Evolutionary conservation across 495 filamentous ascomycete genomes (phyloP).

Genomic region (Extremus antarcticus): DNA sequence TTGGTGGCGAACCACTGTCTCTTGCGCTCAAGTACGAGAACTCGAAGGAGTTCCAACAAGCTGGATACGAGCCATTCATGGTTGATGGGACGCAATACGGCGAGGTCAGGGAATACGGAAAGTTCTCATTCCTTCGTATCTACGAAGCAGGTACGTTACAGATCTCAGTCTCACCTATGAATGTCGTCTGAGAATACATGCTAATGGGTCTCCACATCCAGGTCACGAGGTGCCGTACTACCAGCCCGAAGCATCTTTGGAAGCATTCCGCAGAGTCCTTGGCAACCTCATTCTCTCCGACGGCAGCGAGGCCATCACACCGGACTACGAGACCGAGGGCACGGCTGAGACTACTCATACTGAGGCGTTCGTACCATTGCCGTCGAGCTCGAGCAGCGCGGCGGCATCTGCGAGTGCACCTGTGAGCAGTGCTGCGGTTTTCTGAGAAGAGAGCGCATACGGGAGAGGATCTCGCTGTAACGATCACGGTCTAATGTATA

Average conservation of each 20-base stretch:
- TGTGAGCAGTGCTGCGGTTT: not conserved
- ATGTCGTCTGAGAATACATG: no score
- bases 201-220: no score
- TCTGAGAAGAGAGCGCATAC: no score
- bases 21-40: slow-evolving; percentile 42
- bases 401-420: not conserved
- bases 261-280: slow-evolving; percentile 29
- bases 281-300: slow-evolving; percentile 21
- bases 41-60: slow-evolving; percentile 36
- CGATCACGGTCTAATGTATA: no score
- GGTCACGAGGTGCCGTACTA: slow-evolving; percentile 31
- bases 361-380: slow-evolving; percentile 41
- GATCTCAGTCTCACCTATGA: not conserved
- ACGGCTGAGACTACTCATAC: slow-evolving; percentile 45
- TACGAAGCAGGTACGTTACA: slow-evolving; percentile 31
- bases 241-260: slow-evolving; percentile 34
- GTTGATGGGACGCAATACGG: slow-evolving; percentile 34
- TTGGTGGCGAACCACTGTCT: slow-evolving; percentile 48
- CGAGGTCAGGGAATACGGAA: slow-evolving; percentile 34
- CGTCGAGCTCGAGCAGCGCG: slow-evolving; percentile 9
- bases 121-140: slow-evolving; percentile 35
- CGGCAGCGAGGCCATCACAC: slow-evolving; percentile 31
- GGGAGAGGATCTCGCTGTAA: no score
- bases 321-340: slow-evolving; percentile 37
- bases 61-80: slow-evolving; percentile 42